phyloP scores from a whole-genome alignment of 2,329 filamentous ascomycete genomes.

The Capronia epimyces region DNA sequence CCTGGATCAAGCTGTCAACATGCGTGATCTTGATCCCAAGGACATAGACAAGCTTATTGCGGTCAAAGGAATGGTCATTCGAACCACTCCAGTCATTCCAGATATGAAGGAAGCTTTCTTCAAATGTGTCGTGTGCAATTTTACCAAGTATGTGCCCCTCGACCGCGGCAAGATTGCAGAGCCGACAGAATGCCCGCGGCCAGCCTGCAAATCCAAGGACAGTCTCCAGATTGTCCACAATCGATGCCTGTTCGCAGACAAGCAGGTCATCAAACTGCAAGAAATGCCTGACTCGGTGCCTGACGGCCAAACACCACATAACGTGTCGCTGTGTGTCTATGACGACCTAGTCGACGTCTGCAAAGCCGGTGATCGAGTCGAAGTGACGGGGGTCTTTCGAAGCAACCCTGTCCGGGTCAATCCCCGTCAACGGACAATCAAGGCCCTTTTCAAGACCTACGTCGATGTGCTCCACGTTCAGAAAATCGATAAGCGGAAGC shows the following conservation, averaged over 20 bases:
- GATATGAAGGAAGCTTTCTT: constrained; percentile 99
- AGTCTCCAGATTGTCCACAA: constrained; percentile 99
- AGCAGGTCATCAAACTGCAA: constrained; percentile 97
- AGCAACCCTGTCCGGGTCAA: constrained; percentile 91
- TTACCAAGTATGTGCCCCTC: constrained; percentile 83
- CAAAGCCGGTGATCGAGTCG: constrained; percentile 92
- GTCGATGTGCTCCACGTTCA: constrained; percentile 93
- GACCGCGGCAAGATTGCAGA: constrained; percentile 95
- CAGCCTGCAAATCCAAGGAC: constrained; percentile 75
- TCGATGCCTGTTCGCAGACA: constrained; percentile 87
- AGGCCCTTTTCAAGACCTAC: constrained; percentile 96
- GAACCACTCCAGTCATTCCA: constrained; percentile 90
- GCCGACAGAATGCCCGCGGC: constrained; percentile 80
- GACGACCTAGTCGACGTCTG: constrained; percentile 96
- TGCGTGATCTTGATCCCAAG: constrained; percentile 88
- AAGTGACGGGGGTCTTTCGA: constrained; percentile 95
- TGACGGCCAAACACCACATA: constrained; percentile 93
- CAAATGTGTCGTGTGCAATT: constrained; percentile 86
- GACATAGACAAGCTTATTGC: constrained; percentile 95
- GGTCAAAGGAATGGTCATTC: constrained; percentile 93
- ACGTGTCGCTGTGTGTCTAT: constrained; percentile 91
- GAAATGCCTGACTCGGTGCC: constrained; percentile 94
- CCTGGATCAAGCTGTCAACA: constrained; percentile 77
- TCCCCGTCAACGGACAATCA: constrained; percentile 83
- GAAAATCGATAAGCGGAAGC: constrained; percentile 89